Percentiles rank a stretch among this genome's conserved stretches.
Evolutionary conservation across 2,329 filamentous ascomycete species (phyloP).

Genomic region (Hypoxylon sp.): DNA sequence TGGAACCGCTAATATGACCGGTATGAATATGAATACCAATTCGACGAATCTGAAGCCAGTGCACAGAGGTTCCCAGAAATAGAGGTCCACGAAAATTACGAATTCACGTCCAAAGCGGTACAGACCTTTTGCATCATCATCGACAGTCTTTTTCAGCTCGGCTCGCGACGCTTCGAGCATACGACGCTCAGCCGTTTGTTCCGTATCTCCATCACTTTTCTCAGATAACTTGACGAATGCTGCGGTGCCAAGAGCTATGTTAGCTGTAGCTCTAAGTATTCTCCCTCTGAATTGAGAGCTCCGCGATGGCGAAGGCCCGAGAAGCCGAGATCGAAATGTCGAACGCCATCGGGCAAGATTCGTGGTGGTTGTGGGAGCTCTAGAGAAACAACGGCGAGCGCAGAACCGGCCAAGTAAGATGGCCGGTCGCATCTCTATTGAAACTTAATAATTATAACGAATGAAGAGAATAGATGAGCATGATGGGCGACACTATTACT

Average conservation of each 20-base stretch:
- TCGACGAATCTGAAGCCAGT: constrained; percentile 92
- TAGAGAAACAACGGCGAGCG: constrained; percentile 56
- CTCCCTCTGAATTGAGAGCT: constrained; percentile 49
- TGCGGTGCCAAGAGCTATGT: constrained; percentile 66
- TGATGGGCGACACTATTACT: constrained; percentile 25
- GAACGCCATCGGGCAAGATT: constrained; percentile 44
- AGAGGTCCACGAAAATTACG: constrained; percentile 78
- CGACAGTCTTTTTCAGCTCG: constrained; percentile 80
- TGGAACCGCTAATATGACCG: constrained; percentile 85
- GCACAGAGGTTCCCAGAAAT: constrained; percentile 86
- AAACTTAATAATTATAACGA: constrained; percentile 30
- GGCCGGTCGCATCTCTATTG: constrained; percentile 63
- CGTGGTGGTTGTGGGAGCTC: constrained; percentile 32
- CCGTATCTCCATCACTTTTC: constrained; percentile 64
- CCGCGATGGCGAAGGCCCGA: constrained; percentile 21
- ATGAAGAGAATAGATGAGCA: constrained; percentile 22
- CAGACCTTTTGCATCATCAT: constrained; percentile 73
- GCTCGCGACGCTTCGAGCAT: constrained; percentile 88
- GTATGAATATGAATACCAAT: constrained; percentile 89
- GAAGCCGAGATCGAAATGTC: constrained; percentile 39
- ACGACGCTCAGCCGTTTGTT: constrained; percentile 81
- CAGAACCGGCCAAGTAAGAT: constrained; percentile 62
- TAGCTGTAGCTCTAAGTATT: constrained; percentile 59
- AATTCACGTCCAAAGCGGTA: constrained; percentile 71
- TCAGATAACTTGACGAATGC: constrained; percentile 73